phyloP scores from a whole-genome alignment of 2,329 filamentous ascomycete genomes.

The Calonectria naviculata region DNA sequence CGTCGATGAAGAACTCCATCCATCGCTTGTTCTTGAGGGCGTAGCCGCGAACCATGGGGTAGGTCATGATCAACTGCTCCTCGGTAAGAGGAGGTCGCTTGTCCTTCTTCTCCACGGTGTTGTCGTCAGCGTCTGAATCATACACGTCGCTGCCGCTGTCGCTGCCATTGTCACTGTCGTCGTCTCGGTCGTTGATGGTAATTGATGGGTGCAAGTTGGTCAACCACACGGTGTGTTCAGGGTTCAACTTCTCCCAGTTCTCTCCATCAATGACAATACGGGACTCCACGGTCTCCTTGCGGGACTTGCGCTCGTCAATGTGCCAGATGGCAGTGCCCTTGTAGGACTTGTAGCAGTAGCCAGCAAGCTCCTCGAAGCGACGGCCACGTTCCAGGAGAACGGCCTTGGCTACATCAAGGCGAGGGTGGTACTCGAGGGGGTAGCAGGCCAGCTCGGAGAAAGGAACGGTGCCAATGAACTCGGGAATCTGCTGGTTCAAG shows the following conservation, averaged over 20 bases:
- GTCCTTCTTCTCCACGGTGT: too few species aligned
- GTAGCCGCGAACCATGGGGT: slow-evolving; percentile 59
- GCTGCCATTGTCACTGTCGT: slow-evolving; percentile 8
- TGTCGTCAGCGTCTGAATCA: not conserved
- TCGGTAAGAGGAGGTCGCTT: slow-evolving; percentile 47
- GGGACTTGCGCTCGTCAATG: slow-evolving; percentile 31
- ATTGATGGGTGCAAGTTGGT: not conserved
- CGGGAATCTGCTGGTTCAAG: slow-evolving; percentile 48
- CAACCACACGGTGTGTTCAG: slow-evolving; percentile 38
- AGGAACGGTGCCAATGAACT: slow-evolving; percentile 56
- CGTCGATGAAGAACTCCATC: slow-evolving; percentile 61
- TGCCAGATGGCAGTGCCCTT: slow-evolving; percentile 49
- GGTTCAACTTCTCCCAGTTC: slow-evolving; percentile 45
- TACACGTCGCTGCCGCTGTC: slow-evolving; percentile 28
- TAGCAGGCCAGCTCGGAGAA: slow-evolving; percentile 57
- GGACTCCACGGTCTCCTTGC: slow-evolving; percentile 42
- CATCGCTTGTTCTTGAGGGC: slow-evolving; percentile 59
- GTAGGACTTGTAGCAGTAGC: slow-evolving; percentile 61
- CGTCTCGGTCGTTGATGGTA: not conserved
- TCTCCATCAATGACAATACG: slow-evolving; percentile 45
- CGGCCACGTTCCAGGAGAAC: slow-evolving; percentile 54
- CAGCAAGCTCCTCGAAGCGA: slow-evolving; percentile 57
- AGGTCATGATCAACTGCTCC: slow-evolving; percentile 53
- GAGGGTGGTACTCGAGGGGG: slow-evolving; percentile 57
- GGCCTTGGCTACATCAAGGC: slow-evolving; percentile 46